Conservation (phyloP, 1,139 yeast genomes). For the Eremothecium gossypii region DNA sequence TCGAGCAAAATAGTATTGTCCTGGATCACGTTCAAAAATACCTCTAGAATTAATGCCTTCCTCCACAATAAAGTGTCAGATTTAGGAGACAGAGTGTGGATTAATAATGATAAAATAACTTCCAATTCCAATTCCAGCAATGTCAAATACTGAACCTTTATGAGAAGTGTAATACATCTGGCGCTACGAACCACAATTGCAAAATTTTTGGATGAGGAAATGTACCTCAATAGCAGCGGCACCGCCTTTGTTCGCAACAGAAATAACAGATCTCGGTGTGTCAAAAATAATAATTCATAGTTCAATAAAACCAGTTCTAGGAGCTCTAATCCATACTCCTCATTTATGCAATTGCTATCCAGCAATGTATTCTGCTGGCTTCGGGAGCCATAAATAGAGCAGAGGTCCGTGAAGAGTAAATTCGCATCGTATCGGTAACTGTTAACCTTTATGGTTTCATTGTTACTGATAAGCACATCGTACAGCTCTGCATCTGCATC, state of each 20-base stretch:
- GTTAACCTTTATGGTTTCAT: constrained; percentile 37
- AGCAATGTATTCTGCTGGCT: constrained; percentile 44
- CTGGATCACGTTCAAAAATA: constrained; percentile 50
- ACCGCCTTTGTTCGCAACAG: constrained; percentile 58
- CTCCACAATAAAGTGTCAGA: constrained; percentile 58
- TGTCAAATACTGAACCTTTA: constrained; percentile 47
- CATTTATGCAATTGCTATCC: constrained; percentile 47
- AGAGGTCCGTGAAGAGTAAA: constrained; percentile 60
- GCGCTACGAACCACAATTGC: constrained; percentile 65
- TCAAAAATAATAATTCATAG: constrained; percentile 47
- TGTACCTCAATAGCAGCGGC: constrained; percentile 62
- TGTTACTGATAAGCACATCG: constrained; percentile 38
- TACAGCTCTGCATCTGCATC: constrained; percentile 20
- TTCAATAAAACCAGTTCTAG: constrained; percentile 53
- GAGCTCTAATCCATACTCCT: constrained; percentile 68
- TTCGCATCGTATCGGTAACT: constrained; percentile 60
- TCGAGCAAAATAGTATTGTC: constrained; percentile 45
- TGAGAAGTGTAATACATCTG: constrained; percentile 53
- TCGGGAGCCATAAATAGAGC: constrained; percentile 49
- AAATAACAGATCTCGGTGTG: constrained; percentile 54
- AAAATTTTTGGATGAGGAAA: constrained; percentile 55
- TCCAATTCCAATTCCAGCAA: constrained; percentile 69
- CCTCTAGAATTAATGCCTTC: constrained; percentile 60
- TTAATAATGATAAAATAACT: constrained; percentile 63
- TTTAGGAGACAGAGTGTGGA: constrained; percentile 50